phyloP scores from a whole-genome alignment of 2,329 filamentous ascomycete species.

The Fusarium udum region DNA sequence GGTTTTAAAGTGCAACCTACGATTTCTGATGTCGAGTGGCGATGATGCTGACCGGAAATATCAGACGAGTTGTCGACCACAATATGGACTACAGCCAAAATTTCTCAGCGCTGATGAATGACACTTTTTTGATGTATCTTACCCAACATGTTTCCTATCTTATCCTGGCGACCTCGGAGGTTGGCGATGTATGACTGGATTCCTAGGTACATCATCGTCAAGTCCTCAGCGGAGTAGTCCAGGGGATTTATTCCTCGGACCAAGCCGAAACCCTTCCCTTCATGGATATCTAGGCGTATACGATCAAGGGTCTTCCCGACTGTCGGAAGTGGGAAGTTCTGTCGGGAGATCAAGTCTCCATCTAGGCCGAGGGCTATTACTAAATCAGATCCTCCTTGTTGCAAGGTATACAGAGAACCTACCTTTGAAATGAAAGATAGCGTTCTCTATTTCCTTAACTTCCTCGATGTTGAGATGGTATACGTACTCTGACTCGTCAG shows the following conservation, averaged over 20 bases:
- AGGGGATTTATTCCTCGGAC: conserved; percentile 68
- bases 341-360: conserved; percentile 62
- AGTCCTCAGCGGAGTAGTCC: conserved; percentile 66
- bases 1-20: too few species aligned
- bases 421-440: background rate
- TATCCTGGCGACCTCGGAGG: conserved; percentile 68
- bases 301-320: conserved; percentile 61
- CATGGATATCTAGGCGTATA: conserved; percentile 64
- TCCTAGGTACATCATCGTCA: conserved; percentile 71
- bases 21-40: conserved; percentile 66
- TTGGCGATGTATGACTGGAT: conserved; percentile 71
- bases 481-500: background rate
- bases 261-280: conserved; percentile 70
- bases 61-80: conserved; percentile 63
- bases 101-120: rapidly evolving
- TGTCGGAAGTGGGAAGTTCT: conserved; percentile 68
- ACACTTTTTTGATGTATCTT: background rate
- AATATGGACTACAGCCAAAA: conserved; percentile 60
- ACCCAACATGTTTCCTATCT: conserved; percentile 71
- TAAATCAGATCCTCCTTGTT: rapidly evolving
- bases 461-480: background rate
- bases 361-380: conserved; percentile 60
- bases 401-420: rapidly evolving
- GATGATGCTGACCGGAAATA: conserved; percentile 62
- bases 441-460: background rate